Evolutionary conservation across 1,284 basidiomycete species (phyloP).

Genomic region (Boletellus sp.): DNA sequence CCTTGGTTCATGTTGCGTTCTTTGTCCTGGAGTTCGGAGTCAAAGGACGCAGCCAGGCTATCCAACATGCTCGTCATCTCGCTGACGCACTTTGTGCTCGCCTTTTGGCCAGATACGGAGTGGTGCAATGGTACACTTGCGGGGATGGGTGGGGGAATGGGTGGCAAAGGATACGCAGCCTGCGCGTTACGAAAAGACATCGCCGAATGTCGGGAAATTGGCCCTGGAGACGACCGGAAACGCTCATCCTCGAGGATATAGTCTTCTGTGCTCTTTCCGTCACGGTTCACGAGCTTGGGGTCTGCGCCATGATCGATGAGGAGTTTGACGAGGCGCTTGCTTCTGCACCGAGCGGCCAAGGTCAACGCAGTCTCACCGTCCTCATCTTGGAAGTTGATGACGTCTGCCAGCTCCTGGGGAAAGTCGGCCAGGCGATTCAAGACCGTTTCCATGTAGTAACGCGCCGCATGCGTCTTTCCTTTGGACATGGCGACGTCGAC

Average conservation of each 20-base stretch:
- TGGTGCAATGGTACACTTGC: conserved; percentile 72
- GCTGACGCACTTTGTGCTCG: conserved; percentile 79
- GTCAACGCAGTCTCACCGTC: conserved; percentile 98
- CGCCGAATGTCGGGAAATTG: conserved; percentile 57
- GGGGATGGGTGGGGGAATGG: conserved; percentile 41
- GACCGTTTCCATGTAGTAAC: conserved; percentile 99
- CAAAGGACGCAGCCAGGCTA: conserved; percentile 88
- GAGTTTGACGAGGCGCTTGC: conserved; percentile 94
- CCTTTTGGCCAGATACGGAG: conserved; percentile 84
- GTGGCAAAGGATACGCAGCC: conserved; percentile 36
- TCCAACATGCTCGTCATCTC: conserved; percentile 88
- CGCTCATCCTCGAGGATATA: conserved; percentile 99
- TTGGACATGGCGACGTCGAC: conserved; percentile 98
- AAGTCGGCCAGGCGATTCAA: conserved; percentile 89
- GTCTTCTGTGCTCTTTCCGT: conserved; percentile 97
- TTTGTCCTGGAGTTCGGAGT: conserved; percentile 88
- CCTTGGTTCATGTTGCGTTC: conserved; percentile 92
- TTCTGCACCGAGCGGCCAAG: conserved; percentile 92
- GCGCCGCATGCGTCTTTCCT: conserved; percentile 94
- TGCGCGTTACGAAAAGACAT: conserved; percentile 71
- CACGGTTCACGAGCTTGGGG: conserved; percentile 92
- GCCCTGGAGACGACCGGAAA: conserved; percentile 86
- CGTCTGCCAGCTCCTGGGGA: conserved; percentile 94
- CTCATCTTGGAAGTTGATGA: conserved; percentile 99
- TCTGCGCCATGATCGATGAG: conserved; percentile 96